Percentiles rank a stretch among this genome's conserved stretches.
Conservation (phyloP, 352 stramenopile genomes). For the Pythium rishiriense region DNA sequence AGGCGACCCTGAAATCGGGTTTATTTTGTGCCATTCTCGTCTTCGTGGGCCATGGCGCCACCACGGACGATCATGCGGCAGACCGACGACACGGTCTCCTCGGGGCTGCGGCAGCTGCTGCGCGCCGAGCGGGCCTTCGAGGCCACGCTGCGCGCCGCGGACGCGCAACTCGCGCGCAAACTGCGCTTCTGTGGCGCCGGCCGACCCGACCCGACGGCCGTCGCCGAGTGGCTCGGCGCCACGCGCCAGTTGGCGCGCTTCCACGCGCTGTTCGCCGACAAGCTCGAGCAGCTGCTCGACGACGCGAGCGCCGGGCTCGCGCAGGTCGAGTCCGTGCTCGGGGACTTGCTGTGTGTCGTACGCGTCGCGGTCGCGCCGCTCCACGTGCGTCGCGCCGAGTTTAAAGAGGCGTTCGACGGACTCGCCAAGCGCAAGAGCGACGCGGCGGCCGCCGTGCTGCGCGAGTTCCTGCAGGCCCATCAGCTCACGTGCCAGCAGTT, state of each 20-base stretch:
- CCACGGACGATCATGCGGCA: conserved; percentile 11
- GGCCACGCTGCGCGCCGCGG: background rate
- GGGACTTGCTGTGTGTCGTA: conserved; percentile 15
- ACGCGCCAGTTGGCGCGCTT: background rate
- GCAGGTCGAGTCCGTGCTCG: conserved; percentile 3
- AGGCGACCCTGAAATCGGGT: too few species aligned
- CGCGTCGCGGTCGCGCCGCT: conserved; percentile 16
- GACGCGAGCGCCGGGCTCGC: background rate
- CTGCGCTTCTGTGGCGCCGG: conserved; percentile 7
- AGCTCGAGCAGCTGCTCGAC: conserved; percentile 7
- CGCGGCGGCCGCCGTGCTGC: background rate
- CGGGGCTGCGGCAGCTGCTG: conserved; percentile 5
- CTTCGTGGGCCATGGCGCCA: too few species aligned
- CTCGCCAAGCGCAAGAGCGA: conserved; percentile 5
- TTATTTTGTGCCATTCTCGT: too few species aligned
- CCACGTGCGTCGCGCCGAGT: background rate
- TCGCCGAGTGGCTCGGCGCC: conserved; percentile 2
- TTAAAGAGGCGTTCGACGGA: conserved; percentile 7
- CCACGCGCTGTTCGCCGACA: conserved; percentile 5
- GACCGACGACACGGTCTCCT: conserved; percentile 14
- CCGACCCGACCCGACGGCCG: background rate
- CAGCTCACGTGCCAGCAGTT: conserved; percentile 3
- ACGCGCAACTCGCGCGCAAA: conserved; percentile 8
- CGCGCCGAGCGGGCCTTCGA: conserved; percentile 1
- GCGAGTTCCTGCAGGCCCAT: conserved; percentile 13